A percentile compares a stretch with the other conserved stretches of the same genome.
Conservation (phyloP, 441 rosid species). For the Eruca vesicaria region DNA sequence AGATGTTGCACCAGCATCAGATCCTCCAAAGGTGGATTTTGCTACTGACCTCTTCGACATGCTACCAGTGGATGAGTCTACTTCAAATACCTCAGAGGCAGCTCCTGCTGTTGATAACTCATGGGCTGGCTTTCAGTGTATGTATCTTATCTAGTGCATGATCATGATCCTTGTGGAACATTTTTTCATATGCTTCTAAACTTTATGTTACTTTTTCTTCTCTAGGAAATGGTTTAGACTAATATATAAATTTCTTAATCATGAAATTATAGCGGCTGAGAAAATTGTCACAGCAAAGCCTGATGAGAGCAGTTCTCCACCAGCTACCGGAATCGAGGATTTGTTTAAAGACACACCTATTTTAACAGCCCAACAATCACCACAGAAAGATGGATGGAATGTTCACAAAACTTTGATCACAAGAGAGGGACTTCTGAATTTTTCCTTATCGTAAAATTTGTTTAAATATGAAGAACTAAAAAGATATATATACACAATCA, state of each 20-base stretch:
- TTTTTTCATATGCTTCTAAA: neutral
- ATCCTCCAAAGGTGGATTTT: slow-evolving; percentile 78
- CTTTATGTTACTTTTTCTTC: neutral
- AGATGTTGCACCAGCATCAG: slow-evolving; percentile 43
- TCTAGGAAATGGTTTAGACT: slow-evolving; percentile 8
- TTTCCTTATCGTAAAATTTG: neutral
- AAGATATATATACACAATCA: slow-evolving; percentile 12
- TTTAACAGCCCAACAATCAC: slow-evolving; percentile 46
- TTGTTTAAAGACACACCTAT: slow-evolving; percentile 64
- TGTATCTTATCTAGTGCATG: slow-evolving; percentile 28
- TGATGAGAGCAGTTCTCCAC: slow-evolving; percentile 43
- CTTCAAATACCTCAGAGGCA: slow-evolving; percentile 60
- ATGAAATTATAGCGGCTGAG: slow-evolving; percentile 63
- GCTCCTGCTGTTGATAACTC: slow-evolving; percentile 68
- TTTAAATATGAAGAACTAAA: slow-evolving; percentile 18
- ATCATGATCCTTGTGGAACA: neutral
- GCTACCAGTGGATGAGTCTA: slow-evolving; percentile 75
- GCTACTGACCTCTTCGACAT: slow-evolving; percentile 88
- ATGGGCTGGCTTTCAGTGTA: slow-evolving; percentile 99
- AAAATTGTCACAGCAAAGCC: slow-evolving; percentile 50
- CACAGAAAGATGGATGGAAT: slow-evolving; percentile 84
- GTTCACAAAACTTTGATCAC: slow-evolving; percentile 78
- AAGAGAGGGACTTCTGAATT: neutral
- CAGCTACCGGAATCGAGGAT: slow-evolving; percentile 75
- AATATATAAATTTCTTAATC: slow-evolving; percentile 5